Percentiles rank a stretch among this genome's conserved stretches.
Evolutionary conservation across 148 eudicot species (phyloP).

Genomic region (Vaccinium corymbosum): DNA sequence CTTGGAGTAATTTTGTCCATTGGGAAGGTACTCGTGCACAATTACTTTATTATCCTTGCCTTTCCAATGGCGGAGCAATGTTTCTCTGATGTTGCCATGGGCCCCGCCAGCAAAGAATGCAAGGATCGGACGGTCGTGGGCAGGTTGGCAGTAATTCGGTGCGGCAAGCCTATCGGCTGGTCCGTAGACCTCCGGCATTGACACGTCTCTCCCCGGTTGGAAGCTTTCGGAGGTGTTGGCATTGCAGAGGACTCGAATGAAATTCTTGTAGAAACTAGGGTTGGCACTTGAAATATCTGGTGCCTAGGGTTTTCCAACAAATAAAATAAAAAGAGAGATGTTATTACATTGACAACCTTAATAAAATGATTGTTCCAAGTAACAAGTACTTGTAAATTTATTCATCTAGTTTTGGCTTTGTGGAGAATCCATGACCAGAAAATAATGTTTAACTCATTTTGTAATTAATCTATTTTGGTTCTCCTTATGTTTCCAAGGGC

Average conservation of each 20-base stretch:
- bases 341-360: not conserved
- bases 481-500: too few relatives aligned
- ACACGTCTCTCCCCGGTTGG: slow-evolving; percentile 29
- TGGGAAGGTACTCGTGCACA: slow-evolving; percentile 27
- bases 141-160: slow-evolving; percentile 6
- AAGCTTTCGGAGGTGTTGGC: slow-evolving; percentile 45
- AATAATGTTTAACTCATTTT: too few relatives aligned
- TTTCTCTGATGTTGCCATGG: slow-evolving; percentile 33
- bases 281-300: slow-evolving; percentile 27
- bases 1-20: slow-evolving; percentile 24
- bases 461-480: too few relatives aligned
- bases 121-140: slow-evolving; percentile 23
- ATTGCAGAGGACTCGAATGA: slow-evolving; percentile 43
- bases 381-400: too few relatives aligned
- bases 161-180: slow-evolving; percentile 18
- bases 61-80: slow-evolving; percentile 30
- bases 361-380: too few relatives aligned
- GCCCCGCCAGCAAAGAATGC: slow-evolving; percentile 47
- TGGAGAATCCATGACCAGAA: too few relatives aligned
- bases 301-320: slow-evolving; percentile 22
- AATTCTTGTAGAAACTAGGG: slow-evolving; percentile 23
- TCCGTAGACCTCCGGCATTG: slow-evolving; percentile 33
- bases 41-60: slow-evolving; percentile 15
- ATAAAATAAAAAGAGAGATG: not conserved
- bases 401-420: too few relatives aligned